Percentiles rank a stretch among this genome's conserved stretches.
Conservation (phyloP, 2,329 filamentous ascomycete species). For the Drechslerella stenobrocha region DNA sequence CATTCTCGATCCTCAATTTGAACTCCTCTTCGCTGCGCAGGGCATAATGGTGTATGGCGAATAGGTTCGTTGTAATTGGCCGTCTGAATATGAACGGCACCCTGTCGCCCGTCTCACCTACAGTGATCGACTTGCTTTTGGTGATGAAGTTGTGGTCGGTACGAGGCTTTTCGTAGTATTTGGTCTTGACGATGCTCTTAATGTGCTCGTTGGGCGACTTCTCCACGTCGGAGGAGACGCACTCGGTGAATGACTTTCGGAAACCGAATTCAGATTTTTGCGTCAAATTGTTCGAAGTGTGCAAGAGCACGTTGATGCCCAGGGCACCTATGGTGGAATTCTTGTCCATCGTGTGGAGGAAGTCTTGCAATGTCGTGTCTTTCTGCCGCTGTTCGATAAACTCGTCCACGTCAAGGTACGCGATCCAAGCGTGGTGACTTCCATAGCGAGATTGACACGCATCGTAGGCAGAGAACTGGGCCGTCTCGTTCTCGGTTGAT, state of each 20-base stretch:
- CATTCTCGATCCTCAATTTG: conserved; percentile 32
- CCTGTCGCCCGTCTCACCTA: conserved; percentile 49
- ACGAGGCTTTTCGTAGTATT: conserved; percentile 48
- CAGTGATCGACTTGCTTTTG: conserved; percentile 27
- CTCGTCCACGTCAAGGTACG: conserved; percentile 55
- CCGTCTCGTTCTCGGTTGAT: conserved; percentile 29
- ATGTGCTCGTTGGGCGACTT: conserved; percentile 53
- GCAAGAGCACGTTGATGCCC: conserved; percentile 54
- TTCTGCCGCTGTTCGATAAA: conserved; percentile 53
- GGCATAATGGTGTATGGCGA: conserved; percentile 55
- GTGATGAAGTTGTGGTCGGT: conserved; percentile 43
- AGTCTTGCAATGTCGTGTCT: conserved; percentile 51
- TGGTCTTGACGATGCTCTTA: conserved; percentile 54
- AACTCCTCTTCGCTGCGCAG: conserved; percentile 55
- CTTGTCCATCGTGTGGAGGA: conserved; percentile 50
- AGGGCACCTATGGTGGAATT: conserved; percentile 53
- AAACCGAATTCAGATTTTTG: conserved; percentile 48
- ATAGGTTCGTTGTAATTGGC: conserved; percentile 53
- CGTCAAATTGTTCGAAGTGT: conserved; percentile 53
- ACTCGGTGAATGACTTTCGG: conserved; percentile 54
- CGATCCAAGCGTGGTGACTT: conserved; percentile 54
- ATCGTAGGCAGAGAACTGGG: conserved; percentile 48
- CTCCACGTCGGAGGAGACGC: conserved; percentile 51
- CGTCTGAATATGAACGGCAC: conserved; percentile 49
- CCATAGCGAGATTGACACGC: conserved; percentile 51